These are phyloP conservation scores for Starmerella vitae DNA, from an alignment of 805 yeast genomes.

Conservation along the genomic window DNA sequence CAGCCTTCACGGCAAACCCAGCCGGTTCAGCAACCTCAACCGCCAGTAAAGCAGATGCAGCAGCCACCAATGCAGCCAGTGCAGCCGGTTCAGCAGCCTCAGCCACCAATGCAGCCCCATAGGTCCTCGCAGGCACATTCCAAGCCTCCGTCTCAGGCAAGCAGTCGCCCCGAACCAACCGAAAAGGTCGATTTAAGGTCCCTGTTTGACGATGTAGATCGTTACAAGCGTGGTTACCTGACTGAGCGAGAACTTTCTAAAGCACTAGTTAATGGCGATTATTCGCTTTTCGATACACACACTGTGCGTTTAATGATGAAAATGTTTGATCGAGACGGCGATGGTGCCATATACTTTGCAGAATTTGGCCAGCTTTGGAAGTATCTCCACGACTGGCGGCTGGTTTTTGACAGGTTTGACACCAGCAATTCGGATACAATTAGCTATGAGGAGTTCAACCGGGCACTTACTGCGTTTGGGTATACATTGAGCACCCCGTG, in stretches of 20 bases:
- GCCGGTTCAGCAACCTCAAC: slow-evolving; percentile 1
- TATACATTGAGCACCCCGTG: slow-evolving; percentile 45
- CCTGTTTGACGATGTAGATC: slow-evolving; percentile 43
- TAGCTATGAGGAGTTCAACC: slow-evolving; percentile 51
- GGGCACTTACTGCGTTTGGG: slow-evolving; percentile 51
- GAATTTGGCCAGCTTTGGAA: slow-evolving; percentile 59
- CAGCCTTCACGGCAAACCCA: neutral
- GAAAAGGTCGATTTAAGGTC: slow-evolving; percentile 30
- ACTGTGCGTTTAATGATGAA: slow-evolving; percentile 51
- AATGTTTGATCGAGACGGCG: slow-evolving; percentile 42
- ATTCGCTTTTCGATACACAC: slow-evolving; percentile 44
- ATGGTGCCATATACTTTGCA: slow-evolving; percentile 36
- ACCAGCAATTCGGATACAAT: slow-evolving; percentile 44
- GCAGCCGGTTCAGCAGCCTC: slow-evolving; percentile 5
- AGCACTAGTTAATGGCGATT: slow-evolving; percentile 52
- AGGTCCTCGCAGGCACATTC: neutral
- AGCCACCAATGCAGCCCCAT: slow-evolving; percentile 2
- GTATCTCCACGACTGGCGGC: slow-evolving; percentile 52
- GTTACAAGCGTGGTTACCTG: slow-evolving; percentile 40
- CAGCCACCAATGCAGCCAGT: slow-evolving; percentile 4
- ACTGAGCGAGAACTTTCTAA: slow-evolving; percentile 43
- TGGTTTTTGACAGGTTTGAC: slow-evolving; percentile 49
- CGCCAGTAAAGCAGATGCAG: neutral
- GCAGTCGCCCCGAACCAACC: neutral
- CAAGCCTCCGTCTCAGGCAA: neutral